Evolutionary conservation across 75 land plant species (phyloP), one percentile per base, ranked within the genome.

Genomic region (Picea glauca): DNA sequence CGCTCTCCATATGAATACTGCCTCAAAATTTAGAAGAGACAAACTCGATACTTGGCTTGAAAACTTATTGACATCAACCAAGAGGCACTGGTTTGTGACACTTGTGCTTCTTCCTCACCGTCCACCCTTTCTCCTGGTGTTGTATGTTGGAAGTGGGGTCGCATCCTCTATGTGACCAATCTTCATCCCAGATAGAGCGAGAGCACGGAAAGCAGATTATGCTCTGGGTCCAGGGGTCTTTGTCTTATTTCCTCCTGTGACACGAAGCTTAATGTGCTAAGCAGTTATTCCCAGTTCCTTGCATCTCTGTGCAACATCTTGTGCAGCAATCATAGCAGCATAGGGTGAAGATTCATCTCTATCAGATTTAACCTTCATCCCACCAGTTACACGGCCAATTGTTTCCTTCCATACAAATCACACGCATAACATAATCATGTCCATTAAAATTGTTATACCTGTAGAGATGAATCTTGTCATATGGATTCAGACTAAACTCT

Each of bases 271-370:
- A 78, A 88, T 88, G 58, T 88, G 87, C 60, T 84, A 83, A 54
- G 86, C 89, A 79, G 73, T 87, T 6, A 87, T 77, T 5, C 89
- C 86, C 21, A 85, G 77, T 30, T 88, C 90, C 90, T 91, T 91
- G 90, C 92, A 91, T 76, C 83, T 80, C 38, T 78, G 80, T 13
- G 93, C 84, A 59, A 91, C 93, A 81, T 91, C 93, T 74, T 91
- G 93, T 5, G 93, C 93, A 11, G 91, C 93, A 87, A 91, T 91
- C 93, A 91, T 91, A 54, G 93, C 91, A 57, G 93, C 93, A 83
- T 91, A 91, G 15, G 93, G 93, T 4, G 93, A 91, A 46, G 93
- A 81, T 79, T 91, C 93, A 81, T 89, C 91, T 60, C 91, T 76
- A 66, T 89, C 90, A 14, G 88, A 88, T 73, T 88, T 88, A 58